Conservation (phyloP, 1,284 basidiomycete genomes). For the Sanghuangporus weigelae region DNA sequence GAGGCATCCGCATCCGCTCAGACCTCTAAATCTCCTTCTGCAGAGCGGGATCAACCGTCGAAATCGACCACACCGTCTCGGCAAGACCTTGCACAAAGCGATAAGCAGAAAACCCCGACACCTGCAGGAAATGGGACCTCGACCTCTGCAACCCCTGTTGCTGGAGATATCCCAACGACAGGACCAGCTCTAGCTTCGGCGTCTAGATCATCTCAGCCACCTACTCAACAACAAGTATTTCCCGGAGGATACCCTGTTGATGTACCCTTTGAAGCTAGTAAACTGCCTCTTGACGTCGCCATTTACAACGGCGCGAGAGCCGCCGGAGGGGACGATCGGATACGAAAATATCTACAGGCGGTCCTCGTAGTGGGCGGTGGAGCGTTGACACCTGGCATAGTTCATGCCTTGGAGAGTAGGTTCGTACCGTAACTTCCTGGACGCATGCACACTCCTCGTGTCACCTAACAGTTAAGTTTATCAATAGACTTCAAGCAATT, state of each 20-base stretch:
- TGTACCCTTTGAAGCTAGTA: conserved; percentile 80
- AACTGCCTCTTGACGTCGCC: conserved; percentile 90
- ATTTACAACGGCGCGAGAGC: conserved; percentile 89
- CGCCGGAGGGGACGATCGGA: conserved; percentile 82
- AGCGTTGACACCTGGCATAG: conserved; percentile 68
- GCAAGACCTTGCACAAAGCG: neutral
- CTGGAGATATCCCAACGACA: neutral
- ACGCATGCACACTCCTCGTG: neutral
- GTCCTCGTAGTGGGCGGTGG: conserved; percentile 88
- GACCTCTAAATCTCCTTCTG: neutral
- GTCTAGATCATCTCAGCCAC: neutral
- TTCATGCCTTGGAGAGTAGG: conserved; percentile 77
- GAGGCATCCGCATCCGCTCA: neutral
- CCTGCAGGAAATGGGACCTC: conserved; percentile 16
- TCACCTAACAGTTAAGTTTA: conserved; percentile 10
- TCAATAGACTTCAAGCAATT: conserved; percentile 71
- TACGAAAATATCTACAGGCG: conserved; percentile 84
- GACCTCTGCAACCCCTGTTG: neutral
- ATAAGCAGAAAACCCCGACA: conserved; percentile 16
- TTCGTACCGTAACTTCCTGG: conserved; percentile 27
- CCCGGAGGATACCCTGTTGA: conserved; percentile 51
- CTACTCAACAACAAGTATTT: conserved; percentile 18
- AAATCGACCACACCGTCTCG: neutral
- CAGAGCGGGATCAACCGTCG: neutral
- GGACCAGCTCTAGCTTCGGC: neutral